Evolutionary conservation across 2,329 filamentous ascomycete genomes (phyloP).

Genomic region (Epicoccum sorghinum): DNA sequence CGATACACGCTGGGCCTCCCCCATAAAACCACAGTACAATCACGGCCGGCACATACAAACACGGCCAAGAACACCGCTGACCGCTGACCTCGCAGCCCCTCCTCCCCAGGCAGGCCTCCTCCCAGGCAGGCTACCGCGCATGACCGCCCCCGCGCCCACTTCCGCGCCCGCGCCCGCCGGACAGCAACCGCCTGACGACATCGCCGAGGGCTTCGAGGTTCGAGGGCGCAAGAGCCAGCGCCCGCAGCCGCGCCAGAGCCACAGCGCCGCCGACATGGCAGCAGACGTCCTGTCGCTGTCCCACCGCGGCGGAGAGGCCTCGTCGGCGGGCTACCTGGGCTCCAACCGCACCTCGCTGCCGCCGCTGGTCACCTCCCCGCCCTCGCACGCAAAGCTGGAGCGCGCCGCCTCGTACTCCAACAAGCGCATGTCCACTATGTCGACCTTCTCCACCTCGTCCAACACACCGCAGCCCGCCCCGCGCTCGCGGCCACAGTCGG

Average conservation of each 20-base stretch:
- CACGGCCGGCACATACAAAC: no score
- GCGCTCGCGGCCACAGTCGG: conserved; percentile 79
- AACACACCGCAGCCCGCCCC: conserved; percentile 50
- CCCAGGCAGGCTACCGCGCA: conserved; percentile 35
- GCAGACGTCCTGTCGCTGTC: conserved; percentile 43
- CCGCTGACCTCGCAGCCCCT: conserved; percentile 10
- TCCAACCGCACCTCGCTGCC: conserved; percentile 52
- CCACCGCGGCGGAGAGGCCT: conserved; percentile 41
- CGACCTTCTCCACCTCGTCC: conserved; percentile 79
- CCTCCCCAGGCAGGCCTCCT: neutral
- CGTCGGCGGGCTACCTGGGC: conserved; percentile 38
- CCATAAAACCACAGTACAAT: no score
- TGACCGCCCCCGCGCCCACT: conserved; percentile 30
- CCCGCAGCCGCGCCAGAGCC: neutral
- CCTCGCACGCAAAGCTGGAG: conserved; percentile 62
- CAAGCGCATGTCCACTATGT: conserved; percentile 82
- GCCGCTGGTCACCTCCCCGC: conserved; percentile 58
- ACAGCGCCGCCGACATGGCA: conserved; percentile 41
- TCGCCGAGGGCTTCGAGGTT: conserved; percentile 36
- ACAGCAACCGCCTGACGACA: conserved; percentile 37
- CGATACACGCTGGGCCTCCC: neutral
- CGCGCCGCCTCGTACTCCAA: conserved; percentile 73
- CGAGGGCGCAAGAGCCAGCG: conserved; percentile 16
- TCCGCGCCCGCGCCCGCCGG: conserved; percentile 20
- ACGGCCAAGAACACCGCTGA: neutral